Evolutionary conservation across 2,329 filamentous ascomycete species (phyloP).

Genomic region (Ascochyta koolunga): DNA sequence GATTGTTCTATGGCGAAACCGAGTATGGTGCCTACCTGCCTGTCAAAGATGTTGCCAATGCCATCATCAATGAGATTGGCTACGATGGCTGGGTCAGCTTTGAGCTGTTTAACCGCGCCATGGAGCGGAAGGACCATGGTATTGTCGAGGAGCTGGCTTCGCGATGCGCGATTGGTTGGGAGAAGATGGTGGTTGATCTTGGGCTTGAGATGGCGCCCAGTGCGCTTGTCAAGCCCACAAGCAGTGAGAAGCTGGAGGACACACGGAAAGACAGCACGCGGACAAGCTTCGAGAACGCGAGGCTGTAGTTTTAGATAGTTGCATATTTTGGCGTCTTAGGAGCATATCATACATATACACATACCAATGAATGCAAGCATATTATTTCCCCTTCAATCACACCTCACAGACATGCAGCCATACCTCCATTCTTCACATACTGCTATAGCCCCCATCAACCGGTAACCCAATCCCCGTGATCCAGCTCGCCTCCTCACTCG

Average conservation of each 20-base stretch:
- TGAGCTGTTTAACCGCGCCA: conserved; percentile 70
- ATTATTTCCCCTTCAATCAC: background rate
- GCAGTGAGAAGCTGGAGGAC: conserved; percentile 1
- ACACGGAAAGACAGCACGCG: conserved; percentile 22
- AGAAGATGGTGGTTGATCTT: conserved; percentile 54
- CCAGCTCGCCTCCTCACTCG: conserved; percentile 55
- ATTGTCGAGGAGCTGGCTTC: conserved; percentile 63
- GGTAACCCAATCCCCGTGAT: conserved; percentile 54
- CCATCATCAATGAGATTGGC: conserved; percentile 68
- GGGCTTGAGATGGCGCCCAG: conserved; percentile 21
- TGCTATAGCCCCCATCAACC: conserved; percentile 55
- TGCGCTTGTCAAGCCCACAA: background rate
- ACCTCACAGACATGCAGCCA: background rate
- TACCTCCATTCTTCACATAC: conserved; percentile 21
- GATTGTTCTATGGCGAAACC: conserved; percentile 70
- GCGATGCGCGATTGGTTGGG: conserved; percentile 60
- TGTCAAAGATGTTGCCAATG: conserved; percentile 63
- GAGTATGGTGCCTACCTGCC: conserved; percentile 71
- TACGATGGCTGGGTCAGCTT: conserved; percentile 74
- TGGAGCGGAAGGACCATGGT: conserved; percentile 59
- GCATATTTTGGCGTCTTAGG: background rate
- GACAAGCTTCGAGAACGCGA: conserved; percentile 14
- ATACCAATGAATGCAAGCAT: conserved; percentile 6
- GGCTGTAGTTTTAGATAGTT: background rate
- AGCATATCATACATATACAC: conserved; percentile 7